Evolutionary conservation across 352 stramenopile genomes (phyloP), one percentile per base, ranked within the genome.

Genomic region (Pythium sp.): DNA sequence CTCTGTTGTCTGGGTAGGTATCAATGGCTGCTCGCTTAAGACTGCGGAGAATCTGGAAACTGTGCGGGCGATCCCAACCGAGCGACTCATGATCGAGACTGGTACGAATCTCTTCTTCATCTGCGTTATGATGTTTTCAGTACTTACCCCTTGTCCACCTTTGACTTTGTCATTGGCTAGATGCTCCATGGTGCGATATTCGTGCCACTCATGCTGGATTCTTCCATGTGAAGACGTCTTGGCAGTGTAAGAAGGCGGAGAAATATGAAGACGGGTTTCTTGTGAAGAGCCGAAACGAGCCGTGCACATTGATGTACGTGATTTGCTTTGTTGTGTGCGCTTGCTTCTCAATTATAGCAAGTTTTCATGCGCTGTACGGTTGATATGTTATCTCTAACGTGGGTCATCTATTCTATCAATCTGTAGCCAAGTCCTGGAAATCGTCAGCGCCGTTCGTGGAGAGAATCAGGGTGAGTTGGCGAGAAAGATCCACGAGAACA

Each of bases 1-100:
- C 18, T 51, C 5, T 24, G 18, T 47, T 30, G 7, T 54, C 24
- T 57, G 38, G 7, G 7, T 43, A 91, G 83, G 81, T 24, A 92
- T 99, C 58, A 99, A 99, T 72, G 96, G 97, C 15, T 99, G 97
- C 73, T 98, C 93, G 3, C 78, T 99, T 36, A 98, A 98, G 74
- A 99, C 93, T 12, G 70, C 87, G 11, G 89, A 99, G 57, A 98
- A 98, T 76, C 70, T 99, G 32, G 76, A 96, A 49, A 95, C 97
- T 20, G 86, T 98, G 9, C 87, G 90, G 57, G 72, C 85, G n/a
- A 92, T 99, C 58, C 97, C 96, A 18, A 73, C 96, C 1, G 79
- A 98, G 36, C 81, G 74, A 24, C 73, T 99, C 26, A 92, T 99
- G 80, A 84, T 99, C 60, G 97, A 99, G 72, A 99, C 97, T 11